Evolutionary conservation across 1,284 basidiomycete species (phyloP).

Genomic region (Coniophora puteana): DNA sequence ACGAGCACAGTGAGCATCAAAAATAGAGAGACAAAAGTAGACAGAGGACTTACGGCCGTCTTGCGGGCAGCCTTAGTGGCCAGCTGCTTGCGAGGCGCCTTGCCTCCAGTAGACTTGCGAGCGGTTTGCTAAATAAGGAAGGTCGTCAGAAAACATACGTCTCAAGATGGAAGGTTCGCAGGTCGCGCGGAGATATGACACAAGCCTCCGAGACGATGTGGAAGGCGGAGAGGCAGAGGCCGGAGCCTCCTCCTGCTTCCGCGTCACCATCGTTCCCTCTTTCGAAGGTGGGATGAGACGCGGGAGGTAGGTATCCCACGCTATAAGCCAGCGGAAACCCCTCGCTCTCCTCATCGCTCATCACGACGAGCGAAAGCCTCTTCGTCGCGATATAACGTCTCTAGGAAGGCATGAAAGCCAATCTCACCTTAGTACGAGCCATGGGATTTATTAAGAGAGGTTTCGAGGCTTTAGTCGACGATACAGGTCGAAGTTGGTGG

Average conservation of each 20-base stretch:
- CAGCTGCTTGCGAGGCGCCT: conserved; percentile 68
- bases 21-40: not conserved
- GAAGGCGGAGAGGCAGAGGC: conserved; percentile 8
- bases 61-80: conserved; percentile 59
- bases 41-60: conserved; percentile 20
- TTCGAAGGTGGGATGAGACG: conserved; percentile 11
- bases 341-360: conserved; percentile 7
- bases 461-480: conserved; percentile 3
- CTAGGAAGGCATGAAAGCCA: not conserved
- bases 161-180: conserved; percentile 14
- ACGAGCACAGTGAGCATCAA: not conserved
- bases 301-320: conserved; percentile 12
- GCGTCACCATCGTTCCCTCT: conserved; percentile 19
- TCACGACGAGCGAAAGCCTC: conserved; percentile 3
- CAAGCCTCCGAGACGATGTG: conserved; percentile 10
- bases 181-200: conserved; percentile 15
- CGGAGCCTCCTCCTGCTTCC: too few species aligned
- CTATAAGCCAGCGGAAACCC: conserved; percentile 6
- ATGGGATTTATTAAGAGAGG: conserved; percentile 12
- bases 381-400: conserved; percentile 4
- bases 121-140: conserved; percentile 53
- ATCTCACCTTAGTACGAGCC: conserved; percentile 27
- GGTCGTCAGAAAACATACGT: conserved; percentile 26
- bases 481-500: conserved; percentile 6
- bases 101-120: conserved; percentile 62